Evolutionary conservation across 352 stramenopile genomes (phyloP).

Genomic region (Phytophthora agathidicida): DNA sequence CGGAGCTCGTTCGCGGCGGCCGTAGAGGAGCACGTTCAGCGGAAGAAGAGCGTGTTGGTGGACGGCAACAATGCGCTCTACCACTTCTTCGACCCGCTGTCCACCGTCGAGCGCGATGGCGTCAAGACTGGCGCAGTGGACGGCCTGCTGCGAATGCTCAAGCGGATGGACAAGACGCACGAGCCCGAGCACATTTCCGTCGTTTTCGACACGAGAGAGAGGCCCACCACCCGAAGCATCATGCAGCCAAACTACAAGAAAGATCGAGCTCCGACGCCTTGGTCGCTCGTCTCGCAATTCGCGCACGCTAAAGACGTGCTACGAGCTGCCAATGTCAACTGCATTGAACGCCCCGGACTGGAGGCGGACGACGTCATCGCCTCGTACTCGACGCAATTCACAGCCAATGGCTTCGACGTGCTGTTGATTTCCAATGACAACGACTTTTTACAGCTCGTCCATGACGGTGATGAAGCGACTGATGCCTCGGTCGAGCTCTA

Average conservation of each 20-base stretch:
- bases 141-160: constrained; percentile 48
- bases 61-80: constrained; percentile 75
- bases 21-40: constrained; percentile 1
- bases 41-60: constrained; percentile 57
- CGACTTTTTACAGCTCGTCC: constrained; percentile 71
- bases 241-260: constrained; percentile 66
- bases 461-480: constrained; percentile 11
- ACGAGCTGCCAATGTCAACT: constrained; percentile 41
- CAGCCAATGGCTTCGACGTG: constrained; percentile 51
- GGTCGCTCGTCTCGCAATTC: constrained; percentile 49
- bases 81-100: constrained; percentile 60
- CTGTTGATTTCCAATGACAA: constrained; percentile 77
- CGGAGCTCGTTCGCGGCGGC: constrained; percentile 16
- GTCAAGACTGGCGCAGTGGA: constrained; percentile 49
- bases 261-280: constrained; percentile 41
- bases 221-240: constrained; percentile 47
- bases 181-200: constrained; percentile 57
- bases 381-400: constrained; percentile 56
- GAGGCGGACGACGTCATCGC: constrained; percentile 77
- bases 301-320: constrained; percentile 43
- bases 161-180: constrained; percentile 56
- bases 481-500: constrained; percentile 68
- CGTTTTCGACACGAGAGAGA: constrained; percentile 62
- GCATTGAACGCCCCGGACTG: constrained; percentile 51
- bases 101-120: constrained; percentile 33